Evolutionary conservation across 768 basidiomycete species (phyloP).

Genomic region (Termitomyces sp.): DNA sequence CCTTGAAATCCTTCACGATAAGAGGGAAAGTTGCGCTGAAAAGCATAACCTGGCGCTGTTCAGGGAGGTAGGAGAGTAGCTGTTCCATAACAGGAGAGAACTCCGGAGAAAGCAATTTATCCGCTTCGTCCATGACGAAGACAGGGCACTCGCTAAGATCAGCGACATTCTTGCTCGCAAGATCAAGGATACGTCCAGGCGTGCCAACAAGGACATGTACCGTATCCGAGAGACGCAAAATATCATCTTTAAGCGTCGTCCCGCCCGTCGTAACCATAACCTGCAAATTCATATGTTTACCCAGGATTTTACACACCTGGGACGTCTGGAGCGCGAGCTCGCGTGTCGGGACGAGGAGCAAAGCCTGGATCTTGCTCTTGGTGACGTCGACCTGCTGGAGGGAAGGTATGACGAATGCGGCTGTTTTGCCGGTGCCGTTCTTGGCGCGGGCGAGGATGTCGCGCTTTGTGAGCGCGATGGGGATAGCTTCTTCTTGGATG

Average conservation of each 20-base stretch:
- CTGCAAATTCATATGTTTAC: constrained; percentile 92
- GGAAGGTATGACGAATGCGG: constrained; percentile 97
- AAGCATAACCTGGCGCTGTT: constrained; percentile 93
- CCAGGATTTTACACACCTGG: constrained; percentile 97
- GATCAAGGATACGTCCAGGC: constrained; percentile 92
- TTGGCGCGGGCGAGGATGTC: constrained; percentile 95
- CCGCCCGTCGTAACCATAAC: constrained; percentile 99
- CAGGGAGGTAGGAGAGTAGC: constrained; percentile 79
- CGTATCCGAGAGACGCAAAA: constrained; percentile 82
- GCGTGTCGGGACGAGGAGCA: constrained; percentile 97
- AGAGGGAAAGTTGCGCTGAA: constrained; percentile 99
- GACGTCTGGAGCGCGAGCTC: constrained; percentile 97
- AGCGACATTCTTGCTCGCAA: constrained; percentile 90
- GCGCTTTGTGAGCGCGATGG: constrained; percentile 88
- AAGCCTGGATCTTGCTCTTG: constrained; percentile 89
- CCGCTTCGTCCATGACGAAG: constrained; percentile 99
- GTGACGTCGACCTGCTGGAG: constrained; percentile 87
- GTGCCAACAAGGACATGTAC: constrained; percentile 98
- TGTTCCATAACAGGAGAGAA: constrained; percentile 99
- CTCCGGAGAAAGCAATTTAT: constrained; percentile 95
- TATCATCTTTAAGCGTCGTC: constrained; percentile 97
- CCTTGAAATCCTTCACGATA: constrained; percentile 99
- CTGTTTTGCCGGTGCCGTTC: constrained; percentile 98
- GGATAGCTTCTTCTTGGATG: constrained; percentile 99
- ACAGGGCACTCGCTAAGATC: constrained; percentile 93